phyloP scores from a whole-genome alignment of 495 filamentous ascomycete species.

The Hypomontagnella monticulosa region DNA sequence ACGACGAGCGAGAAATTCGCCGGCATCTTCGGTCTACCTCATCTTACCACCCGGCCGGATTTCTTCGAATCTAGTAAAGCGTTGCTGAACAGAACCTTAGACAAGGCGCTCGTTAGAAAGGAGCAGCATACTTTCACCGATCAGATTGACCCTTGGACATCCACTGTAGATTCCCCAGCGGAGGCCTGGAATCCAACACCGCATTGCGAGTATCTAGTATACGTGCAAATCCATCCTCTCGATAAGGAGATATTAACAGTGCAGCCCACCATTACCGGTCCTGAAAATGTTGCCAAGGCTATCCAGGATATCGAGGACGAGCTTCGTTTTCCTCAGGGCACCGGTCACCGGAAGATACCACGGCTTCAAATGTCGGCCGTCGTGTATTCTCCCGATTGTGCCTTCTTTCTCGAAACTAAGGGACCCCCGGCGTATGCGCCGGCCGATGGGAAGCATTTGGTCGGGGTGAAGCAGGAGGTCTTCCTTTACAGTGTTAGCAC shows the following conservation, averaged over 20 bases:
- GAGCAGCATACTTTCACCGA: constrained; percentile 58
- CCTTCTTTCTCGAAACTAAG: constrained; percentile 88
- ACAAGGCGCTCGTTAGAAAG: constrained; percentile 70
- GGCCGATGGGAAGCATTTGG: constrained; percentile 71
- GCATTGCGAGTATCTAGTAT: constrained; percentile 89
- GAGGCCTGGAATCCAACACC: constrained; percentile 69
- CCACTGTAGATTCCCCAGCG: constrained; percentile 64
- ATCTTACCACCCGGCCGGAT: constrained; percentile 73
- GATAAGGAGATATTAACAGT: constrained; percentile 54
- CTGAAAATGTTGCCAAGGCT: constrained; percentile 50
- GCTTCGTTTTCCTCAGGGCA: constrained; percentile 84
- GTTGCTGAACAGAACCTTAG: constrained; percentile 76
- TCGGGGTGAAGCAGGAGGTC: constrained; percentile 81
- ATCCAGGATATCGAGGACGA: constrained; percentile 82
- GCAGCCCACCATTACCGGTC: constrained; percentile 37
- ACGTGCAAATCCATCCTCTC: constrained; percentile 80
- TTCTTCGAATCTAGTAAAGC: constrained; percentile 72
- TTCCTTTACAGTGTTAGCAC: constrained; percentile 71
- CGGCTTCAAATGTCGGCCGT: constrained; percentile 82
- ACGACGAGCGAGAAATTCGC: constrained; percentile 93
- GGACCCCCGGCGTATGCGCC: constrained; percentile 76
- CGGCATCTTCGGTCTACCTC: constrained; percentile 87
- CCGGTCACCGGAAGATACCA: constrained; percentile 72
- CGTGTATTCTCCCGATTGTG: constrained; percentile 93
- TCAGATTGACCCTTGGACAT: constrained; percentile 66